phyloP scores from a whole-genome alignment of 2,329 filamentous ascomycete species.

The Neopestalotiopsis sp. region DNA sequence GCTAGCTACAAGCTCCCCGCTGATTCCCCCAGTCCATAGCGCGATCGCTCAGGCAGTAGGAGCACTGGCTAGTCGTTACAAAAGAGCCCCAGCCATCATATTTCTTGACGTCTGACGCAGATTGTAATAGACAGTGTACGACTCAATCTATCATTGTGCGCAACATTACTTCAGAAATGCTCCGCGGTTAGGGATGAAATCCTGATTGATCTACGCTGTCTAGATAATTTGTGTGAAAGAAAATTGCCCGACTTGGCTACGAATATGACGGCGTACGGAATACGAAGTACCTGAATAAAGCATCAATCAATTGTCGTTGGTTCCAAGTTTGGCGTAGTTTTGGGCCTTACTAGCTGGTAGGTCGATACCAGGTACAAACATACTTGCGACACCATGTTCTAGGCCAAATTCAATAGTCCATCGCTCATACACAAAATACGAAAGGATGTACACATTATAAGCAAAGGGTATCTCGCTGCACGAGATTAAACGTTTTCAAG shows the following conservation, averaged over 20 bases:
- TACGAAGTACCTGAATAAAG: not conserved
- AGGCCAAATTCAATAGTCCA: no score
- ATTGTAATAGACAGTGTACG: not conserved
- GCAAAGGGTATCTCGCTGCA: no score
- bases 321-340: not conserved
- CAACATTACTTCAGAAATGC: not conserved
- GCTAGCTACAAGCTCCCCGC: conserved; percentile 6
- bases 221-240: no score
- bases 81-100: not conserved
- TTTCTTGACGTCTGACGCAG: not conserved
- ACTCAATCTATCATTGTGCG: not conserved
- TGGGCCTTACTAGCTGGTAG: not conserved
- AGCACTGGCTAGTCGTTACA: not conserved
- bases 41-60: not conserved
- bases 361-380: not conserved
- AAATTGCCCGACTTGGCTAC: not conserved
- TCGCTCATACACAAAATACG: no score
- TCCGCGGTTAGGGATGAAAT: not conserved
- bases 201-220: no score
- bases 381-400: not conserved
- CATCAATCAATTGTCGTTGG: not conserved
- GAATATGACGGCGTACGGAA: no score
- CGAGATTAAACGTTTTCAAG: no score
- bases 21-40: not conserved
- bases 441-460: no score